These are phyloP conservation scores for Plenodomus biglobosus DNA, from an alignment of 2,329 filamentous ascomycete genomes.

Conservation along the genomic window DNA sequence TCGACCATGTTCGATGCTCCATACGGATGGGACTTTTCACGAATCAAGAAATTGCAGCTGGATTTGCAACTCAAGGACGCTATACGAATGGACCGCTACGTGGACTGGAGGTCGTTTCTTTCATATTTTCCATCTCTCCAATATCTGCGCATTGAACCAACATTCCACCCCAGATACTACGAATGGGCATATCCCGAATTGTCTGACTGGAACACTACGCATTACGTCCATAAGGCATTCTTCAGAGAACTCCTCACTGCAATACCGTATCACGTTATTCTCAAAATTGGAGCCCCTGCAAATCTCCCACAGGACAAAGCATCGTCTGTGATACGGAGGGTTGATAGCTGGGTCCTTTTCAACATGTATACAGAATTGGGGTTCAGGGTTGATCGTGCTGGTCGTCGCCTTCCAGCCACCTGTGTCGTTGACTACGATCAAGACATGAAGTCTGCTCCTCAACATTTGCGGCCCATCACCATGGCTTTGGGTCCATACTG, in stretches of 20 bases:
- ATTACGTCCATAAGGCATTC: conserved; percentile 35
- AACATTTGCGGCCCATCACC: background rate
- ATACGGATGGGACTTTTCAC: conserved; percentile 26
- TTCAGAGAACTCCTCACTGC: conserved; percentile 29
- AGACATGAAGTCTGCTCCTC: background rate
- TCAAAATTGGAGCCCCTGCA: conserved; percentile 21
- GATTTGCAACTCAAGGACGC: conserved; percentile 37
- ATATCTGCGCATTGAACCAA: conserved; percentile 29
- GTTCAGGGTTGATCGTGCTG: background rate
- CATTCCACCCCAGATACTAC: conserved; percentile 31
- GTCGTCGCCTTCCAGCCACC: background rate
- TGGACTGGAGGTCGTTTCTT: conserved; percentile 35
- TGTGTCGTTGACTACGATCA: background rate
- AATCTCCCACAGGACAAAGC: conserved; percentile 14
- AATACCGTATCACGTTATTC: conserved; percentile 19
- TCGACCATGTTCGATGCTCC: conserved; percentile 24
- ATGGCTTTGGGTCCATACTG: background rate
- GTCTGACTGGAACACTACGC: conserved; percentile 20
- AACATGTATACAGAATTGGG: conserved; percentile 29
- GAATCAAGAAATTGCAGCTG: conserved; percentile 28
- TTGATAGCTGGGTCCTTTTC: conserved; percentile 15
- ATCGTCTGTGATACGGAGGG: conserved; percentile 13
- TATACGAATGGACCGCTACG: conserved; percentile 34
- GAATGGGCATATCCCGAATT: conserved; percentile 34
- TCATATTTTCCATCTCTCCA: conserved; percentile 21